Evolutionary conservation across 2,329 filamentous ascomycete genomes (phyloP).

Genomic region (Davidsoniella virescens): DNA sequence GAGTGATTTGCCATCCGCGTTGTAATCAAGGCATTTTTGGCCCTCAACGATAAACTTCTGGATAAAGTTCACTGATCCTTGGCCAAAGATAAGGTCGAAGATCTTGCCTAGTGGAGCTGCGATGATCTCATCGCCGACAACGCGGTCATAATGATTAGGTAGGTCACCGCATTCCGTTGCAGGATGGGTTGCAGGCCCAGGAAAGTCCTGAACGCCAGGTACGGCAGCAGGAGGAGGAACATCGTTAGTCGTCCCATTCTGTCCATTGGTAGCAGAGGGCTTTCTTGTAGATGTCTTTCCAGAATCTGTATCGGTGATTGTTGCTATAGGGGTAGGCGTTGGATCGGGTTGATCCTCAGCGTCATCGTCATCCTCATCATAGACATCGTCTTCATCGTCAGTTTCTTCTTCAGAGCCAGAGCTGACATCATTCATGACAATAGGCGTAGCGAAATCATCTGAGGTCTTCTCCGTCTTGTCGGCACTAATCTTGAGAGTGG

Average conservation of each 20-base stretch:
- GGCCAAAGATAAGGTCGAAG: conserved; percentile 76
- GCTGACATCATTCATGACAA: conserved; percentile 28
- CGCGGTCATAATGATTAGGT: conserved; percentile 65
- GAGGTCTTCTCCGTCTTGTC: conserved; percentile 84
- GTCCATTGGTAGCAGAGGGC: conserved; percentile 35
- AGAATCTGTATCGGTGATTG: conserved; percentile 32
- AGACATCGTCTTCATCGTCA: conserved; percentile 53
- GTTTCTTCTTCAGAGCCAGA: conserved; percentile 45
- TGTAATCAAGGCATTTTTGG: conserved; percentile 77
- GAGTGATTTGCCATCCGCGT: conserved; percentile 69
- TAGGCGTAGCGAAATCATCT: conserved; percentile 19
- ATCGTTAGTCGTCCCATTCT: conserved; percentile 23
- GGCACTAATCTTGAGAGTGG: conserved; percentile 76
- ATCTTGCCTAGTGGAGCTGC: conserved; percentile 81
- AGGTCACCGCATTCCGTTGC: conserved; percentile 75
- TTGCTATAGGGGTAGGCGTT: conserved; percentile 9
- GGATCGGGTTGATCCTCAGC: conserved; percentile 33
- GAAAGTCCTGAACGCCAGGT: conserved; percentile 47
- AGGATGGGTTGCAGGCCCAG: conserved; percentile 64
- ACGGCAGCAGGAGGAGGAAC: conserved; percentile 24
- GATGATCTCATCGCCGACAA: conserved; percentile 72
- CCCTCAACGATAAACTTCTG: conserved; percentile 71
- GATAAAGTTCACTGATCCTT: conserved; percentile 66
- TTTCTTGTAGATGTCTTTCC: conserved; percentile 57
- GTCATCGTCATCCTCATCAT: conserved; percentile 67